Evolutionary conservation across 1,284 basidiomycete species (phyloP).

Genomic region (Austroboletus niveus): DNA sequence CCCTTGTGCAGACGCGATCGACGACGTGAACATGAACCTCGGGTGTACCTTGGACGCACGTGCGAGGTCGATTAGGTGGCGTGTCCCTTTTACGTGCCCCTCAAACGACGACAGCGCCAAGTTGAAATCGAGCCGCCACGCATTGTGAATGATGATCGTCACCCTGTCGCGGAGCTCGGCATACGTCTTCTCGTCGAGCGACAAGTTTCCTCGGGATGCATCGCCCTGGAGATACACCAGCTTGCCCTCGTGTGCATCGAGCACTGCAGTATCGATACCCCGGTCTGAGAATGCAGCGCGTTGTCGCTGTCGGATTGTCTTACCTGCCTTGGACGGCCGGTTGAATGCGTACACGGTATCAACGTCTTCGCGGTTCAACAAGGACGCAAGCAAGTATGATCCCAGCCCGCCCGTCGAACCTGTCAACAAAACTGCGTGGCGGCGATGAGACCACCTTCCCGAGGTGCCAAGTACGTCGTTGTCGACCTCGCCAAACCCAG

Average conservation of each 20-base stretch:
- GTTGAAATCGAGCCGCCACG: conserved; percentile 40
- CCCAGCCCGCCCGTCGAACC: conserved; percentile 34
- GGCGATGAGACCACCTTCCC: neutral
- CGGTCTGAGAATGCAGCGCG: conserved; percentile 28
- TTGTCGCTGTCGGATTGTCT: conserved; percentile 25
- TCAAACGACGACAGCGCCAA: conserved; percentile 35
- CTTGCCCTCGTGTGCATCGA: conserved; percentile 21
- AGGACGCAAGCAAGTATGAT: conserved; percentile 26
- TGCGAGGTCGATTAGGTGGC: conserved; percentile 33
- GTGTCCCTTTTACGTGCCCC: conserved; percentile 27
- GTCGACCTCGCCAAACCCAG: neutral
- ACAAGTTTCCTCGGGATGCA: conserved; percentile 20
- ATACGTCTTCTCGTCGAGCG: conserved; percentile 22
- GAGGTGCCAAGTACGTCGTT: neutral
- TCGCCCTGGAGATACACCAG: conserved; percentile 32
- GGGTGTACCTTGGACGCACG: neutral
- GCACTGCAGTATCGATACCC: conserved; percentile 28
- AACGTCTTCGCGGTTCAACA: conserved; percentile 21
- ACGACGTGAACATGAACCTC: conserved; percentile 35
- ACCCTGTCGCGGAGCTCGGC: conserved; percentile 23
- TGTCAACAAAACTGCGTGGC: conserved; percentile 27
- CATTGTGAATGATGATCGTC: conserved; percentile 32
- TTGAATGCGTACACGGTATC: conserved; percentile 33
- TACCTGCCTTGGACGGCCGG: conserved; percentile 17
- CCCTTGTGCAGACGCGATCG: conserved; percentile 21